Conservation (phyloP, 106 monocot species). For the Gastrodia elata region DNA sequence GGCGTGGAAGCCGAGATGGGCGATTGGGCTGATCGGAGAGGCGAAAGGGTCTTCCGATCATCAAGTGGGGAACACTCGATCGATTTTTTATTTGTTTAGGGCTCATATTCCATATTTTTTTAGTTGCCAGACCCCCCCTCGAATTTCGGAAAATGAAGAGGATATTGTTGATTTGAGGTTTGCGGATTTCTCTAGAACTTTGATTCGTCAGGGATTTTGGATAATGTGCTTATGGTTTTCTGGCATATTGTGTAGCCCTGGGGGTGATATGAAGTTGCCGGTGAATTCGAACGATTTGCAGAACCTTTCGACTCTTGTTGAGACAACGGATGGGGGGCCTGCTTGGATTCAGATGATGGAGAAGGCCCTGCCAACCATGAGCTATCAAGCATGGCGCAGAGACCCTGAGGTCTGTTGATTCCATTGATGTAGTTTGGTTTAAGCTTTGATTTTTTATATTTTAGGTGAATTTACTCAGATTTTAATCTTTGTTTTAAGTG, state of each 20-base stretch:
- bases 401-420: slow-evolving; percentile 53
- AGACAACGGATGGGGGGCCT: slow-evolving; percentile 60
- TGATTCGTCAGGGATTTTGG: background rate
- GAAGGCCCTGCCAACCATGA: slow-evolving; percentile 35
- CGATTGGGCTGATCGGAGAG: slow-evolving; percentile 25
- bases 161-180: slow-evolving; percentile 9
- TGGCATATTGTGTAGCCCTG: slow-evolving; percentile 13
- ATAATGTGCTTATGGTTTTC: background rate
- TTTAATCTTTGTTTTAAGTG: background rate
- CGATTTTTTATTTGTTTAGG: slow-evolving; percentile 10
- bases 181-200: background rate
- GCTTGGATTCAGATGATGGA: slow-evolving; percentile 85
- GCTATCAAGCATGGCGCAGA: slow-evolving; percentile 79
- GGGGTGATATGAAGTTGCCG: slow-evolving; percentile 24
- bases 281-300: slow-evolving; percentile 67
- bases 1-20: slow-evolving; percentile 75
- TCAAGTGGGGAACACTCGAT: background rate
- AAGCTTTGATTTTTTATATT: background rate
- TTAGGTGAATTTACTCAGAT: background rate
- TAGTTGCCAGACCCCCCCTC: background rate
- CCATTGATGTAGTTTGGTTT: background rate
- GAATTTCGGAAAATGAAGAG: background rate
- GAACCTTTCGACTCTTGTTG: slow-evolving; percentile 55
- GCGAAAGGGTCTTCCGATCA: slow-evolving; percentile 3
- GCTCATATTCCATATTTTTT: background rate